Conservation (phyloP, 2,329 filamentous ascomycete genomes). For the Microcyclospora pomicola region DNA sequence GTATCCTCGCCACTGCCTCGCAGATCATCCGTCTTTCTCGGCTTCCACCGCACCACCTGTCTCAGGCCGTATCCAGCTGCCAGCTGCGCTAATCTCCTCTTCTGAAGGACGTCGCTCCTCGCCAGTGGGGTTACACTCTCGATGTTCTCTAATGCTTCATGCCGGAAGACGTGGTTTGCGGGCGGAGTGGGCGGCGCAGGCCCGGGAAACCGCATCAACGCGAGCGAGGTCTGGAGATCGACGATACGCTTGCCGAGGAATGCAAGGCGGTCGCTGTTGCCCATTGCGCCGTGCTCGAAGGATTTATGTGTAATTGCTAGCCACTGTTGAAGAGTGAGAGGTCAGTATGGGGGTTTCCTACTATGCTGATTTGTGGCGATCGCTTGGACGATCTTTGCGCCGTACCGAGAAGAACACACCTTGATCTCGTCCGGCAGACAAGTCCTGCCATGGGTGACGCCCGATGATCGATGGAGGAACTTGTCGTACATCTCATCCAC, state of each 20-base stretch:
- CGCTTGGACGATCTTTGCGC: not conserved
- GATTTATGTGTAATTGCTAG: conserved; percentile 95
- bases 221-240: conserved; percentile 50
- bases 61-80: conserved; percentile 57
- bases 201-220: conserved; percentile 38
- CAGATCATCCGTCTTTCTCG: conserved; percentile 59
- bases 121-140: conserved; percentile 53
- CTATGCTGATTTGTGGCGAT: not conserved
- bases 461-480: conserved; percentile 49
- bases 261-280: conserved; percentile 88
- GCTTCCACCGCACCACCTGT: conserved; percentile 76
- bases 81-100: conserved; percentile 52
- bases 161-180: conserved; percentile 37
- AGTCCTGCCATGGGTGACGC: conserved; percentile 43
- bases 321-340: conserved; percentile 41
- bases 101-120: conserved; percentile 48
- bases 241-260: conserved; percentile 59
- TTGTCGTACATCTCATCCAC: conserved; percentile 66
- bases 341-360: not conserved
- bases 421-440: conserved; percentile 81
- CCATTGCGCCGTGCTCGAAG: conserved; percentile 86
- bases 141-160: conserved; percentile 58
- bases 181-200: not conserved
- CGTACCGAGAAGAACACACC: conserved; percentile 7
- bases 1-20: conserved; percentile 57